Evolutionary conservation across 2,329 filamentous ascomycete species (phyloP).

Genomic region (Leptographium radiaticola): DNA sequence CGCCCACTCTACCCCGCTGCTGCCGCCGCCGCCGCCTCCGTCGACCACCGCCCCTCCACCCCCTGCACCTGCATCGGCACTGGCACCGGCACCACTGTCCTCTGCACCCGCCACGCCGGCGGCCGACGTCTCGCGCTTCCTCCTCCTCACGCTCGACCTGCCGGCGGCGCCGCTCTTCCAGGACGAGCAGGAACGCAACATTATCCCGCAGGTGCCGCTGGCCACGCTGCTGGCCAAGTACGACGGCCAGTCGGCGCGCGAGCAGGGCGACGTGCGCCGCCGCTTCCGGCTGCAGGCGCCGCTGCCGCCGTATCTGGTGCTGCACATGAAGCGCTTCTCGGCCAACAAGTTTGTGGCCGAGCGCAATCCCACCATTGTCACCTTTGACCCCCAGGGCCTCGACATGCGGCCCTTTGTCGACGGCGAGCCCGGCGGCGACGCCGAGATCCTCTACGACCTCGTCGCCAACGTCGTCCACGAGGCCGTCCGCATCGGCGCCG

Average conservation of each 20-base stretch:
- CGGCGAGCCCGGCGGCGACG: slow-evolving; percentile 68
- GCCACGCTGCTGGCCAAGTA: slow-evolving; percentile 81
- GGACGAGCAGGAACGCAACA: slow-evolving; percentile 86
- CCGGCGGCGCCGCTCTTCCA: slow-evolving; percentile 90
- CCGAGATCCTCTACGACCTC: slow-evolving; percentile 90
- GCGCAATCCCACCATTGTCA: slow-evolving; percentile 95
- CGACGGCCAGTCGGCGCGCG: slow-evolving; percentile 75
- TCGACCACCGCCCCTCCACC: not conserved
- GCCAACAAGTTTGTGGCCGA: slow-evolving; percentile 94
- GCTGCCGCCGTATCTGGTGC: slow-evolving; percentile 76
- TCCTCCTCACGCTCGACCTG: slow-evolving; percentile 86
- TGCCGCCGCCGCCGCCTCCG: not conserved
- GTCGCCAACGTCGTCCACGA: slow-evolving; percentile 90
- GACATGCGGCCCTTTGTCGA: slow-evolving; percentile 88
- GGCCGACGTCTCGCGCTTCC: slow-evolving; percentile 64
- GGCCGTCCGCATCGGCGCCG: slow-evolving; percentile 55
- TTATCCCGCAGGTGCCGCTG: slow-evolving; percentile 85
- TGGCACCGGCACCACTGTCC: not conserved
- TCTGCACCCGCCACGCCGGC: slow-evolving; percentile 52
- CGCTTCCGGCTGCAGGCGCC: slow-evolving; percentile 85
- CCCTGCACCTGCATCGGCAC: too few relatives aligned
- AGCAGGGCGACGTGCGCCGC: slow-evolving; percentile 76
- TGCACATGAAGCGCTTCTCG: slow-evolving; percentile 95
- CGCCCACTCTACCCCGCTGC: not conserved
- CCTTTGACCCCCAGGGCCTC: slow-evolving; percentile 71